Evolutionary conservation across 495 filamentous ascomycete genomes (phyloP), one percentile per base, ranked within the genome.

Genomic region (Elasticomyces elasticus): DNA sequence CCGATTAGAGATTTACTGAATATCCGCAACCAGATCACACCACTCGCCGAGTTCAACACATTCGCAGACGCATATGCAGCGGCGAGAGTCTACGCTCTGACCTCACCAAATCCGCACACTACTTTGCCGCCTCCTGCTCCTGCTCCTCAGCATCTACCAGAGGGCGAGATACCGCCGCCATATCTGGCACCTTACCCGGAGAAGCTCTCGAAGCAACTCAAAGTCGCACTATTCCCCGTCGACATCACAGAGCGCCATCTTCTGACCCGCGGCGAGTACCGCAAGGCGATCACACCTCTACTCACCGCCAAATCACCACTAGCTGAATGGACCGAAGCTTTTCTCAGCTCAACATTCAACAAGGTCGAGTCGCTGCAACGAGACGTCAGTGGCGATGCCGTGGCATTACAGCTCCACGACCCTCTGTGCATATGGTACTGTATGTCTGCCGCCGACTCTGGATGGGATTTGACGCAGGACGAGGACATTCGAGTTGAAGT

Each of bases 341-440:
- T 97, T 64, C 76, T 95, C 66, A 66, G 62, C 1, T 77, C 86
- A 27, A 87, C 85, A 3, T 95, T 90, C 69, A 67, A 71, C 49
- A 92, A 89, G 47, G 79, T 94, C 59, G 76, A 81, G 45, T 62
- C 66, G 12, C 60, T 85, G 10, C 76, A 83, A 37, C 72, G 78
- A 10, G 72, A 75, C 44, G 66, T 72, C 7, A 74, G 71, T 22
- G 72, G 74, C 1, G 80, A 77, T 25, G 66, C 76, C 33, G 77
- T 78, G 0, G 76, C 76, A 25, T 69, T 96, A 20, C 80, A 79
- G 52, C 68, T 98, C 59, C 92, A 99, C 62, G 92, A 99, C 64
- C 90, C 91, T 10, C 69, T 95, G 22, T 85, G 81, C 54, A 74
- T 97, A 5, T 96, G 88, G 86, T 94, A 94, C 64, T 82, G 86